phyloP scores from a whole-genome alignment of 805 yeast species.

The Zygotorulaspora sp. region DNA sequence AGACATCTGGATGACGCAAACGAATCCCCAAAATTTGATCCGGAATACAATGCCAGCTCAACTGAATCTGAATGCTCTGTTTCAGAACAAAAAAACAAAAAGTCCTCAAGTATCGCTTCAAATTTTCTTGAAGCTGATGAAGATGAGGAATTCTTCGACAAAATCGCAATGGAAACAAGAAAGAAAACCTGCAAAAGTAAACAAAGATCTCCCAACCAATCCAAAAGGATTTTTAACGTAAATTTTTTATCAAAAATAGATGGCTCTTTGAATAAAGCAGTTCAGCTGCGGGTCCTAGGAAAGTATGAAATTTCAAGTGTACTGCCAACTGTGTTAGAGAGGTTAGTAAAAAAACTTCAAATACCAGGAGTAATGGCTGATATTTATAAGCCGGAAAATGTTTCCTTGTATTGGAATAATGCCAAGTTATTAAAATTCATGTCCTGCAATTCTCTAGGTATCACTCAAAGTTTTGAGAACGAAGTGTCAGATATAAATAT shows the following conservation, averaged over 20 bases:
- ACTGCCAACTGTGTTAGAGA: constrained; percentile 27
- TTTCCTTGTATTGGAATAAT: constrained; percentile 28
- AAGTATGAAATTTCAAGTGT: constrained; percentile 25
- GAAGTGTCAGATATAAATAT: constrained; percentile 27
- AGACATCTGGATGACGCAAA: background rate
- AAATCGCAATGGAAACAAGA: constrained; percentile 17
- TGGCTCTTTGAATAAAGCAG: constrained; percentile 25
- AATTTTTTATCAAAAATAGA: constrained; percentile 28
- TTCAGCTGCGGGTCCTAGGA: constrained; percentile 31
- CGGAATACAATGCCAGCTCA: too few species aligned
- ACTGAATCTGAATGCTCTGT: too few species aligned
- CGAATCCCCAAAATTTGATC: background rate
- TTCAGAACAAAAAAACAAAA: constrained; percentile 6
- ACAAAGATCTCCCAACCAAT: constrained; percentile 11
- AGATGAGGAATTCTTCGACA: constrained; percentile 26
- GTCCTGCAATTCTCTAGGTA: constrained; percentile 31
- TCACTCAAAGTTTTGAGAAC: constrained; percentile 21
- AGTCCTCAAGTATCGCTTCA: constrained; percentile 2
- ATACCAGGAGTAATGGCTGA: constrained; percentile 16
- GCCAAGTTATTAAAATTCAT: constrained; percentile 30
- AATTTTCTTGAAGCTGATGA: constrained; percentile 18
- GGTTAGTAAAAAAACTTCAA: constrained; percentile 22
- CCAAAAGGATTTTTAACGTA: constrained; percentile 26
- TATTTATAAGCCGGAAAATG: constrained; percentile 21
- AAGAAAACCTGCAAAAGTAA: constrained; percentile 7